A percentile compares a stretch with the other conserved stretches of the same genome.
Conservation (phyloP, 2,329 filamentous ascomycete species). For the Pyricularia sp. region DNA sequence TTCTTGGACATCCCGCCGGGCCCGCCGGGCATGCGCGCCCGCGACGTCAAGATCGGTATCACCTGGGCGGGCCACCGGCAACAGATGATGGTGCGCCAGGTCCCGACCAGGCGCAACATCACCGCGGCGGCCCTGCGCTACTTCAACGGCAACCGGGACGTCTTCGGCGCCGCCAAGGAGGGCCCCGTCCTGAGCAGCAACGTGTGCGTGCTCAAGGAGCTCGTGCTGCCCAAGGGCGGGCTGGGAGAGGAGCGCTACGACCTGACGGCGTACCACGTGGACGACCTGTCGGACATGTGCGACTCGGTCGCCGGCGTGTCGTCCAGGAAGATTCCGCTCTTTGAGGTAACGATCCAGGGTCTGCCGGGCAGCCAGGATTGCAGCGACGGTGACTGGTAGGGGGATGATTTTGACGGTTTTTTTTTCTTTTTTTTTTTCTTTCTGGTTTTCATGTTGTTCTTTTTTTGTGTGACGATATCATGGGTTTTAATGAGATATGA, state of each 20-base stretch:
- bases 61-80: constrained; percentile 11
- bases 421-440: too few species aligned
- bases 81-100: constrained; percentile 9
- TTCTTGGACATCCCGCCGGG: too few species aligned
- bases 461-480: too few species aligned
- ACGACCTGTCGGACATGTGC: constrained; percentile 20
- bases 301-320: neutral
- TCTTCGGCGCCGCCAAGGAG: constrained; percentile 6
- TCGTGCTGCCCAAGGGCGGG: neutral
- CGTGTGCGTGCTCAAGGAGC: neutral
- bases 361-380: neutral
- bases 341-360: constrained; percentile 18
- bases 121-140: constrained; percentile 23
- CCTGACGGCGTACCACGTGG: constrained; percentile 17
- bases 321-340: constrained; percentile 13
- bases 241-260: constrained; percentile 17
- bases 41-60: constrained; percentile 13
- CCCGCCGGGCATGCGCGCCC: neutral
- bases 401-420: neutral
- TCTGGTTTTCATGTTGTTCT: too few species aligned
- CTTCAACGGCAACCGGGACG: constrained; percentile 7
- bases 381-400: neutral
- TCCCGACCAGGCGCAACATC: constrained; percentile 6
- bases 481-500: too few species aligned
- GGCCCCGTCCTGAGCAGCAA: neutral